Evolutionary conservation across 306 rosid genomes (phyloP).

Genomic region (Prunus padus): DNA sequence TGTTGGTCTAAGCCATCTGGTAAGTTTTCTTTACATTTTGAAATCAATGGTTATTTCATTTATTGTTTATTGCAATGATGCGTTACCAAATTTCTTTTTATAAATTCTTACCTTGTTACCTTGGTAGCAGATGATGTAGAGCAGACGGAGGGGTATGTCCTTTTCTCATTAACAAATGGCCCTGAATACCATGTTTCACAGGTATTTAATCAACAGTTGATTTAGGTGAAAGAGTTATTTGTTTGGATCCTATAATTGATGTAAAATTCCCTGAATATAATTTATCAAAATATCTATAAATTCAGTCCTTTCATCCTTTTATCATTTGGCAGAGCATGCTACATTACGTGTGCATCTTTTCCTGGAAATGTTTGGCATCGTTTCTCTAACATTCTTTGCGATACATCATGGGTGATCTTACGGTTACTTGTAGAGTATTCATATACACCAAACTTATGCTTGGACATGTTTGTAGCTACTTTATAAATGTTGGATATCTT

Average conservation of each 20-base stretch:
- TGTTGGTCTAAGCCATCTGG: slow-evolving; percentile 87
- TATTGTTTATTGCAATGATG: neutral
- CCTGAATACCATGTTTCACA: slow-evolving; percentile 96
- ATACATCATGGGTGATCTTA: neutral
- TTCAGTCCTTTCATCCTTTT: neutral
- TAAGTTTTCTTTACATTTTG: slow-evolving; percentile 27
- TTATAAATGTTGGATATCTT: neutral
- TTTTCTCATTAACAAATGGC: slow-evolving; percentile 85
- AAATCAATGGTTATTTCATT: slow-evolving; percentile 8
- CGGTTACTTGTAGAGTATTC: neutral
- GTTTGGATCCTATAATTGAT: neutral
- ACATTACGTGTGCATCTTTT: neutral
- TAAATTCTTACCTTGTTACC: slow-evolving; percentile 21
- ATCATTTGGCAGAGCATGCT: neutral
- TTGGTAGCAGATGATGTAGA: slow-evolving; percentile 62
- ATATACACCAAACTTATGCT: neutral
- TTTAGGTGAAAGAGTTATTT: slow-evolving; percentile 17
- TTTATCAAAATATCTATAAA: neutral
- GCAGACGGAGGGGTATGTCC: slow-evolving; percentile 78
- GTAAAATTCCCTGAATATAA: neutral
- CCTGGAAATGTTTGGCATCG: neutral
- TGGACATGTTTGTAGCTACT: neutral
- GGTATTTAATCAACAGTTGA: slow-evolving; percentile 44
- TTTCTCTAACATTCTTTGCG: neutral
- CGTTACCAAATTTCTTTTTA: neutral